phyloP scores from a whole-genome alignment of 75 land plant genomes.

The Pinus tabuliformis region DNA sequence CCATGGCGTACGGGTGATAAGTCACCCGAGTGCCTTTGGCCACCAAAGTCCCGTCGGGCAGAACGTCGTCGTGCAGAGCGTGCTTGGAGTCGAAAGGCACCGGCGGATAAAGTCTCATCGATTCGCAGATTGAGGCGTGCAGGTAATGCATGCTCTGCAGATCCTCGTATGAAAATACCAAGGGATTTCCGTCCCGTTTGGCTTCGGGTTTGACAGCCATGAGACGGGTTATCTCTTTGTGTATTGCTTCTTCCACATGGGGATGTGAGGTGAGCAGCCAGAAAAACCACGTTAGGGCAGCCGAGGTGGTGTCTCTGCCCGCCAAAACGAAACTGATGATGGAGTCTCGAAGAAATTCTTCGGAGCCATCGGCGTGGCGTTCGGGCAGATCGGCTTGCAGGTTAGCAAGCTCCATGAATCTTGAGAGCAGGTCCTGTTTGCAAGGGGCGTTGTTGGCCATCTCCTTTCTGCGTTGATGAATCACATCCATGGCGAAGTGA shows the following conservation, averaged over 20 bases:
- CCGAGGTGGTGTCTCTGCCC: conserved; percentile 66
- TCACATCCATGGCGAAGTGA: not conserved
- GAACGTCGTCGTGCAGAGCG: conserved; percentile 32
- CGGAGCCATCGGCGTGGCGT: not conserved
- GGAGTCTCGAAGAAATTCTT: conserved; percentile 50
- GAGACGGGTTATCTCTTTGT: not conserved
- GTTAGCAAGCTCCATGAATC: conserved; percentile 17
- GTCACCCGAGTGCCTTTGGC: conserved; percentile 39
- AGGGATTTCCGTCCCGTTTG: not conserved
- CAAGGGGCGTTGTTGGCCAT: too few relatives aligned
- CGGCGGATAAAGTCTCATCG: conserved; percentile 64
- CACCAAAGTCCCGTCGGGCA: conserved; percentile 64
- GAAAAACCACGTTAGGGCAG: conserved; percentile 70
- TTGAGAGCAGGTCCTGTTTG: conserved; percentile 16
- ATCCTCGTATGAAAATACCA: conserved; percentile 25
- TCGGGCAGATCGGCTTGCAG: not conserved
- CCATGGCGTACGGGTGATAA: conserved; percentile 68
- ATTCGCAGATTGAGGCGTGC: conserved; percentile 58
- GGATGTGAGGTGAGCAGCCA: conserved; percentile 49
- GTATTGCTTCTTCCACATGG: conserved; percentile 31
- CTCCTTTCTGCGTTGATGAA: not conserved
- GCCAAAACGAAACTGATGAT: conserved; percentile 68
- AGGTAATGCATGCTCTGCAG: conserved; percentile 49
- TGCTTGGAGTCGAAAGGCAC: conserved; percentile 63
- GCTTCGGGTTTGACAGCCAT: not conserved